phyloP scores from a whole-genome alignment of 1,139 yeast species.

The Pichia sp. region DNA sequence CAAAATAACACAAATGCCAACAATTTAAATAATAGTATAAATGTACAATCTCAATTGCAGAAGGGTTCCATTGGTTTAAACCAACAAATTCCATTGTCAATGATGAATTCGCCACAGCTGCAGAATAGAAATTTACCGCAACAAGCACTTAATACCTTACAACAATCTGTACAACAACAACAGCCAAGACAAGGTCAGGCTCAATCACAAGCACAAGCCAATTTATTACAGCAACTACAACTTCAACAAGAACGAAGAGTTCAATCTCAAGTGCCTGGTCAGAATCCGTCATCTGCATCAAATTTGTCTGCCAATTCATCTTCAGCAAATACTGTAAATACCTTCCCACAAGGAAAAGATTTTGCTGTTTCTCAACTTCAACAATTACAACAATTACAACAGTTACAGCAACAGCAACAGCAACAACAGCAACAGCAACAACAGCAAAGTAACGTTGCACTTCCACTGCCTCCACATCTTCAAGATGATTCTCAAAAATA shows the following conservation, averaged over 20 bases:
- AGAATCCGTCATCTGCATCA: slow-evolving; percentile 2
- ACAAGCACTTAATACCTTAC: slow-evolving; percentile 21
- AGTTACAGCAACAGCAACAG: slow-evolving; percentile 5
- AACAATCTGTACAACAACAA: slow-evolving; percentile 19
- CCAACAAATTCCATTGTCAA: slow-evolving; percentile 22
- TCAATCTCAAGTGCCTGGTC: background rate
- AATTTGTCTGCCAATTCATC: background rate
- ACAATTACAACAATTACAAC: slow-evolving; percentile 18
- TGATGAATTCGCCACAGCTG: slow-evolving; percentile 28
- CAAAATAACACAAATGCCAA: too few relatives aligned
- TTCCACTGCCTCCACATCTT: slow-evolving; percentile 28
- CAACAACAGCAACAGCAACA: slow-evolving; percentile 17
- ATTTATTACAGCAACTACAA: slow-evolving; percentile 6
- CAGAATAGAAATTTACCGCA: slow-evolving; percentile 26
- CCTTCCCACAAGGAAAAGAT: slow-evolving; percentile 6
- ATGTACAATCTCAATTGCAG: background rate
- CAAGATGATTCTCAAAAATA: slow-evolving; percentile 10
- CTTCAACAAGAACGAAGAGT: slow-evolving; percentile 15
- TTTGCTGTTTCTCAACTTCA: slow-evolving; percentile 18
- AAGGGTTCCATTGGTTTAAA: slow-evolving; percentile 3
- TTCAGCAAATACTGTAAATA: slow-evolving; percentile 7
- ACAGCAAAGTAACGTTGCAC: slow-evolving; percentile 29
- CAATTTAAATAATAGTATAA: background rate
- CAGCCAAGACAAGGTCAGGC: slow-evolving; percentile 14
- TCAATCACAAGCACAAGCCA: slow-evolving; percentile 14